Conservation (phyloP, 495 filamentous ascomycete species). For the Podospora didyma region DNA sequence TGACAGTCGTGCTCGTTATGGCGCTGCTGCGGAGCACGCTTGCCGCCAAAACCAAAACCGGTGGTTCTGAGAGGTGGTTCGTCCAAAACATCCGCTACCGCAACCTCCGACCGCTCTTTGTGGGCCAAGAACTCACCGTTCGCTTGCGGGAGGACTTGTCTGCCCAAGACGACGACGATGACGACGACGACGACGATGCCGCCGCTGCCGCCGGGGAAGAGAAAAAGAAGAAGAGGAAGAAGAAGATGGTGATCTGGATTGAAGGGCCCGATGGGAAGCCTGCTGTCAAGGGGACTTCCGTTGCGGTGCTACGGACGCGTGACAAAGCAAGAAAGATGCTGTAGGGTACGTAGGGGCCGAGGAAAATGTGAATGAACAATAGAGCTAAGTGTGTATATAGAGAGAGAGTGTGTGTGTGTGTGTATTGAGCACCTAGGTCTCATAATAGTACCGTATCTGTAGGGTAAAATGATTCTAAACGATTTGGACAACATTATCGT, state of each 20-base stretch:
- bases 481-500: no score
- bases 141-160: slow-evolving; percentile 41
- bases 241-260: slow-evolving; percentile 63
- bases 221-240: slow-evolving; percentile 7
- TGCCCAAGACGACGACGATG: slow-evolving; percentile 1
- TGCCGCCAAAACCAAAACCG: background rate
- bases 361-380: no score
- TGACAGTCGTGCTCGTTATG: slow-evolving; percentile 73
- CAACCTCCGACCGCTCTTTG: slow-evolving; percentile 80
- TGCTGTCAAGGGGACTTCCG: slow-evolving; percentile 52
- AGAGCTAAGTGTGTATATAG: no score
- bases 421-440: no score
- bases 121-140: slow-evolving; percentile 58
- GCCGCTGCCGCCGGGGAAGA: no score
- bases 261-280: slow-evolving; percentile 55
- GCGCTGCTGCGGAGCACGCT: slow-evolving; percentile 45
- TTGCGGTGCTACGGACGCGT: no score
- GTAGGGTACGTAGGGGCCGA: no score
- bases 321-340: no score
- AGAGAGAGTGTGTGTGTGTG: no score
- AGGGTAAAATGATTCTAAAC: no score
- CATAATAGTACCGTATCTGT: no score
- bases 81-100: slow-evolving; percentile 64
- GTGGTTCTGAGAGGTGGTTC: slow-evolving; percentile 11
- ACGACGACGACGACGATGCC: no score